Percentiles rank a stretch among this genome's conserved stretches.
Evolutionary conservation across 805 yeast genomes (phyloP).

Genomic region (Candida insectalens): DNA sequence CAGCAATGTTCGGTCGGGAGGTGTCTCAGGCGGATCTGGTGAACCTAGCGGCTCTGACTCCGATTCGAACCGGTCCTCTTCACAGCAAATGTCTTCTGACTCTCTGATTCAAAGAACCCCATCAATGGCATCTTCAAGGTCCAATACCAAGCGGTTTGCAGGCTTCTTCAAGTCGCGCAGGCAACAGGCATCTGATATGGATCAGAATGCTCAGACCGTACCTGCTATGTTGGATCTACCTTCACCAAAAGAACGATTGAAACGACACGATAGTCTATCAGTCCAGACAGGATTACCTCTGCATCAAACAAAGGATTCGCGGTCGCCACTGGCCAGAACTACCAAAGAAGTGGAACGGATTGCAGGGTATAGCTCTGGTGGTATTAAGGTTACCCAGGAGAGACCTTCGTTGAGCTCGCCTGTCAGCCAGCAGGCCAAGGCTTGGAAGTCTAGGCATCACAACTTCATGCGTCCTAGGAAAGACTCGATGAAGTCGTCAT

Average conservation of each 20-base stretch:
- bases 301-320: conserved; percentile 14
- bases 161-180: neutral
- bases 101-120: too few species aligned
- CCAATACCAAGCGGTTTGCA: too few species aligned
- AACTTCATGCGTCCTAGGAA: conserved; percentile 20
- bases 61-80: too few species aligned
- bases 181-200: too few species aligned
- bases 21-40: too few species aligned
- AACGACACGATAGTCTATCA: conserved; percentile 6
- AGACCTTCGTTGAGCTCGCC: neutral
- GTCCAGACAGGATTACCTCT: conserved; percentile 19
- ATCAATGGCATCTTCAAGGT: too few species aligned
- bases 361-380: conserved; percentile 8
- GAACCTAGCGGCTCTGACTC: too few species aligned
- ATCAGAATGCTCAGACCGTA: too few species aligned
- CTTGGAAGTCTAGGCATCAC: conserved; percentile 9
- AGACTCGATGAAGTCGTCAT: conserved; percentile 25
- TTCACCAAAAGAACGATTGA: too few species aligned
- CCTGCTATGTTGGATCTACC: too few species aligned
- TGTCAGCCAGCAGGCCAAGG: neutral
- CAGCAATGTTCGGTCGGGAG: conserved; percentile 23
- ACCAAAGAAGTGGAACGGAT: conserved; percentile 24
- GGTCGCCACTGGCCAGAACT: conserved; percentile 21
- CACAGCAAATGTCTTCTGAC: too few species aligned
- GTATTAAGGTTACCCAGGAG: neutral